These are phyloP conservation scores for Nidularia pulvinata DNA, from an alignment of 768 basidiomycete genomes.

Conservation along the genomic window DNA sequence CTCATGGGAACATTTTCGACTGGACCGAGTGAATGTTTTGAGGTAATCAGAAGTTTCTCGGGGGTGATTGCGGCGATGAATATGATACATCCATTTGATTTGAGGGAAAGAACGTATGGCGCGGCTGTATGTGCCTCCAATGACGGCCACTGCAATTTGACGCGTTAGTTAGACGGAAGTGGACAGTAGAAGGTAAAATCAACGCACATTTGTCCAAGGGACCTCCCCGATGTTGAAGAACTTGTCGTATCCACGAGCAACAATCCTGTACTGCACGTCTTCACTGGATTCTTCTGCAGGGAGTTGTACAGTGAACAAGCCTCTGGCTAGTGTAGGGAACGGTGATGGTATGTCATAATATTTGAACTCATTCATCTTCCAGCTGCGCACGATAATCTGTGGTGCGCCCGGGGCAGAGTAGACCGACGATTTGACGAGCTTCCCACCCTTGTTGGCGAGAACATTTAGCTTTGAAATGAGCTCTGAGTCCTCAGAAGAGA, in stretches of 20 bases:
- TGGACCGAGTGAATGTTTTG: conserved; percentile 88
- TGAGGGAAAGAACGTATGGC: conserved; percentile 87
- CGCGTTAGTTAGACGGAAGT: background rate
- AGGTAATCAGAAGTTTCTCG: conserved; percentile 77
- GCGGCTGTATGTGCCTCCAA: conserved; percentile 68
- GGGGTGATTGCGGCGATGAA: conserved; percentile 87
- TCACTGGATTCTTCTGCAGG: conserved; percentile 9
- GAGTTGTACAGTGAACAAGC: conserved; percentile 72
- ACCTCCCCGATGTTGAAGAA: conserved; percentile 99
- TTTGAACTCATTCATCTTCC: conserved; percentile 99
- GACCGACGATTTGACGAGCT: conserved; percentile 60
- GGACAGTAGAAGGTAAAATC: background rate
- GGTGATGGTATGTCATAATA: conserved; percentile 89
- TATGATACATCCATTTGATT: conserved; percentile 97
- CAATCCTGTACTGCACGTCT: conserved; percentile 53
- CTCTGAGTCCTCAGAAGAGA: conserved; percentile 39
- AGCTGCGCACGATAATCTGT: conserved; percentile 64
- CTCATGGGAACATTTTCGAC: conserved; percentile 38
- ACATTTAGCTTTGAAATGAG: conserved; percentile 55
- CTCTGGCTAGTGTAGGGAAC: conserved; percentile 94
- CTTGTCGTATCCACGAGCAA: conserved; percentile 95
- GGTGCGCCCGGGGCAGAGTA: conserved; percentile 62
- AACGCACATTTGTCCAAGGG: conserved; percentile 87
- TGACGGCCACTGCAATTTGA: conserved; percentile 62
- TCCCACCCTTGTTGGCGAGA: conserved; percentile 55